Evolutionary conservation across 2,329 filamentous ascomycete species (phyloP).

Genomic region (Ophiostoma sp.): DNA sequence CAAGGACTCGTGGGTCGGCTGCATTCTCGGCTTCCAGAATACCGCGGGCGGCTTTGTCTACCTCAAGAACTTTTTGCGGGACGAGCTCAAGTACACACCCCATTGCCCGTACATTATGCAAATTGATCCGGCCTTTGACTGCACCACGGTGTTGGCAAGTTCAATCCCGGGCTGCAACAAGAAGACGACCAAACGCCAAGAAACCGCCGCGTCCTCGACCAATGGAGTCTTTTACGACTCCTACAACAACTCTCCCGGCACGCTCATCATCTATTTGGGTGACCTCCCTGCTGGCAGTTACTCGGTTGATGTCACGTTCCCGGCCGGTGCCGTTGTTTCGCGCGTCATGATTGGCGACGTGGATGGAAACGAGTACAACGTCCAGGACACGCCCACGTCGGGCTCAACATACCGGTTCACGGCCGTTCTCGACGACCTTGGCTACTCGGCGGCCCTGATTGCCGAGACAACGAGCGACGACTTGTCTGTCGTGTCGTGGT

Average conservation of each 20-base stretch:
- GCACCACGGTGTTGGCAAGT: neutral
- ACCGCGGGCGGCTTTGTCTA: slow-evolving; percentile 7
- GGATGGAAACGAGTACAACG: neutral
- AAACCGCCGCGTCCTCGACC: neutral
- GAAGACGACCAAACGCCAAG: neutral
- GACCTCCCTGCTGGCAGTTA: neutral
- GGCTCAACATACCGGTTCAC: neutral
- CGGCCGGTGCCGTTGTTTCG: neutral
- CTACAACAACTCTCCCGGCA: neutral
- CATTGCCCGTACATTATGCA: neutral
- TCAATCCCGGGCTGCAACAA: slow-evolving; percentile 2
- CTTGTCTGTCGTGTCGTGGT: neutral
- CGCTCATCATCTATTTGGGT: neutral
- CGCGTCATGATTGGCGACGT: neutral
- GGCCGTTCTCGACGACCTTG: neutral
- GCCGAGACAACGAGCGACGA: neutral
- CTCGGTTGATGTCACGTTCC: neutral
- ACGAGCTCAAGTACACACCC: neutral
- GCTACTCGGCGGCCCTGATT: neutral
- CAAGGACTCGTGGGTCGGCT: neutral
- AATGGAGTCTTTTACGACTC: neutral
- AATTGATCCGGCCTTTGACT: neutral
- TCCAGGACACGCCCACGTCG: neutral
- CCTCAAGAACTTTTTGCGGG: neutral
- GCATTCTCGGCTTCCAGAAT: slow-evolving; percentile 13